Base-by-base conservation (phyloP, 163 green algal species). In the Scenedesmus sp. region DNA sequence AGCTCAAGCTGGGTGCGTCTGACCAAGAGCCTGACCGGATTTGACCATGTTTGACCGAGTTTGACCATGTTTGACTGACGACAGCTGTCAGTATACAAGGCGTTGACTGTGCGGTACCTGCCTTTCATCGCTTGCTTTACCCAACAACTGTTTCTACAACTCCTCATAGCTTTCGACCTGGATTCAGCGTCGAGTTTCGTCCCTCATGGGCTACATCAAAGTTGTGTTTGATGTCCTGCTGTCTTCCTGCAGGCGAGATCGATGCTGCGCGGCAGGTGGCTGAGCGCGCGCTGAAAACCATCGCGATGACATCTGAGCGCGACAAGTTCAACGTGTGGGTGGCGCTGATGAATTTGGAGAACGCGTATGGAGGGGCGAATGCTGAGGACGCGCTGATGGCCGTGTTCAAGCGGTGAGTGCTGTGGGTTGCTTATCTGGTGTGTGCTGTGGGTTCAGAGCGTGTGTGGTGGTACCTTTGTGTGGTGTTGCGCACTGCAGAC, bases 301-400 rank as follows among this genome's bases (percentile, higher is more conserved):
- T 99, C 84, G 92, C 59, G 59, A 92, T 89, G 93, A 96, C 96
- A 46, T 96, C 98, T 88, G 96, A 99, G 93, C 90, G 90, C 2
- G 97, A 99, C 93, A 98, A 98, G 94, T 97, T 99, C 94, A 99
- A 99, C 73, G 94, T 99, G 64, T 99, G 98, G 98, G 94, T 99
- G 67, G 98, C 98, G 20, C 97, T 95, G 89, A 94, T 99, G 2
- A 99, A 99, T 93, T 91, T 99, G 84, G 98, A 99, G 94, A 98
- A 98, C 76, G 91, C 94, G 15, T 97, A 99, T 88, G 98, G 97
- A 20, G 92, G 88, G 20, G 95, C 95, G 0, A 90, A 87, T 1
- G 89, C 92, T 15, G 96, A 98, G 91, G 97, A 99, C 86, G 96
- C 96, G 7, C 94, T 97, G 15, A 95, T 97, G 92, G 91, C 76